Evolutionary conservation across 495 filamentous ascomycete species (phyloP), one percentile per base, ranked within the genome.

Genomic region (Aspergillus diversus): DNA sequence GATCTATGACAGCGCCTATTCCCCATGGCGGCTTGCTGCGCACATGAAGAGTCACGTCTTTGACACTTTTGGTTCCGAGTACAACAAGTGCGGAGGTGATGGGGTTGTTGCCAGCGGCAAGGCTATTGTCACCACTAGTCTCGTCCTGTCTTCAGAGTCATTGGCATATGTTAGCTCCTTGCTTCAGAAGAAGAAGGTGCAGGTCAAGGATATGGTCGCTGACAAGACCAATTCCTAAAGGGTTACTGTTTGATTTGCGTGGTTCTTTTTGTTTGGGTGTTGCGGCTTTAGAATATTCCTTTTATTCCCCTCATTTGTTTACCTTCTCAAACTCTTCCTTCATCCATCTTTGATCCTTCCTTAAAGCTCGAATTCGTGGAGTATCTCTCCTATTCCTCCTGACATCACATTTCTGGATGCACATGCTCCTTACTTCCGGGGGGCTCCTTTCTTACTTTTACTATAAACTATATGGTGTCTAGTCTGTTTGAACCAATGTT

Each of bases 11-110:
- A 75, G 84, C n/a, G 84, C 87, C 35, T 83, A 81, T 63, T 84
- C 87, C 69, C 93, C 93, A 13, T 71, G 90, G 50, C 81, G 82
- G 32, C 74, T 92, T 54, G 86, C 83, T 11, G 78, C 76, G n/a
- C 83, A 91, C 63, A 86, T 87, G 66, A 92, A 89, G 78, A 81
- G 87, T 62, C 92, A 97, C 71, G 79, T 97, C 63, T 75, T 89
- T 67, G 80, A 84, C 53, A 84, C 88, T 57, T 97, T 91, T 73
- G 79, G 83, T 48, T 79, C 85, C 55, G 89, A 97, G 75, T 89
- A 88, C 73, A 89, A 89, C 77, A 93, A 91, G 77, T 87, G 86
- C 43, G 86, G 85, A 12, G 89, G 87, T 3, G 83, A 90, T 48
- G 88, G 90, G 43, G 58, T 90, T 47, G 75, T 90, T 32, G 86